phyloP scores from a whole-genome alignment of 192 early-diverging fungal genomes.

The Phycomyces nitens region DNA sequence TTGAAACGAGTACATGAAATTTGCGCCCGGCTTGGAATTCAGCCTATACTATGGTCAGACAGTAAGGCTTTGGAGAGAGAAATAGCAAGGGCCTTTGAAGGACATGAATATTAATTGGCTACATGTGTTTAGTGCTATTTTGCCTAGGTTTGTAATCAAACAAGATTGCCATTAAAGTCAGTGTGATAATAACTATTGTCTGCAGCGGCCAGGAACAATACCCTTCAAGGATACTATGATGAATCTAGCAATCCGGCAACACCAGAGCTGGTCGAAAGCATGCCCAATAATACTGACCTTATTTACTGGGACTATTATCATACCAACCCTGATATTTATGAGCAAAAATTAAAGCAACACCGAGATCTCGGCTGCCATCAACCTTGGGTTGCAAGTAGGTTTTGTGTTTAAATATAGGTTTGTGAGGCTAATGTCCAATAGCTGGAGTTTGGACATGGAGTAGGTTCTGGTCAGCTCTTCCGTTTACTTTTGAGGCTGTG shows the following conservation, averaged over 20 bases:
- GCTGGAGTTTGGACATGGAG: constrained; percentile 79
- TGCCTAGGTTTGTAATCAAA: constrained; percentile 20
- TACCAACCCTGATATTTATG: constrained; percentile 64
- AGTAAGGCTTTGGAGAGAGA: constrained; percentile 43
- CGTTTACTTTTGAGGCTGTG: constrained; percentile 75
- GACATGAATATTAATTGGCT: not conserved
- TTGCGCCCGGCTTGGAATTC: constrained; percentile 54
- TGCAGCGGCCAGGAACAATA: constrained; percentile 75
- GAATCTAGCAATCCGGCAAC: constrained; percentile 49
- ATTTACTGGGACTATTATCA: constrained; percentile 93
- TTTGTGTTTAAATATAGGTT: constrained; percentile 10
- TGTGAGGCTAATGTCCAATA: constrained; percentile 7
- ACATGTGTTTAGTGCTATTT: constrained; percentile 15
- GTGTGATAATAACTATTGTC: constrained; percentile 21
- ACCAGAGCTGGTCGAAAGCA: constrained; percentile 52
- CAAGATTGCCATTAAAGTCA: not conserved
- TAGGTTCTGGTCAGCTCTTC: constrained; percentile 76
- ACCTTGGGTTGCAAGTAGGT: constrained; percentile 79
- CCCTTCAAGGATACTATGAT: constrained; percentile 81
- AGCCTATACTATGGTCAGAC: constrained; percentile 88
- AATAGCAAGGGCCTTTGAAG: not conserved
- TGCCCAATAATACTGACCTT: constrained; percentile 65
- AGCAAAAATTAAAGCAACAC: constrained; percentile 77
- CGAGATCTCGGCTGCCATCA: constrained; percentile 70
- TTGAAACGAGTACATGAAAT: constrained; percentile 68